Conservation (phyloP, 176 grass and related monocot genomes). For the Oryza officinalis region DNA sequence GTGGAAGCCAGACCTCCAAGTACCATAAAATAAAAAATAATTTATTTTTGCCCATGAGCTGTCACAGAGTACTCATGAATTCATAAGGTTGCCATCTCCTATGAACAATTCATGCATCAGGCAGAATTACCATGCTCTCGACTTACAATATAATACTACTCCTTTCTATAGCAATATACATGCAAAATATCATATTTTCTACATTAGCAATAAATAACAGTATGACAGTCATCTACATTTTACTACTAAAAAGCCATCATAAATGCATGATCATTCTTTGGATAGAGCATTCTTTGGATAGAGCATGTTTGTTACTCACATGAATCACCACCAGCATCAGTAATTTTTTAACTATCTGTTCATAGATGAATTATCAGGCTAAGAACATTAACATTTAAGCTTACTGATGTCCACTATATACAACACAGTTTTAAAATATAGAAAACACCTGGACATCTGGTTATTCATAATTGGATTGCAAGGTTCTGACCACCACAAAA, state of each 20-base stretch:
- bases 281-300: not conserved
- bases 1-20: not conserved
- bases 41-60: not conserved
- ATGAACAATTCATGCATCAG: not conserved
- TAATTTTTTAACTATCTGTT: not conserved
- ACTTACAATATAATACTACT: not conserved
- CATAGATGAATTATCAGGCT: not conserved
- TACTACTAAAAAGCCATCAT: not conserved
- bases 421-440: not conserved
- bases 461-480: not conserved
- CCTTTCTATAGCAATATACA: not conserved
- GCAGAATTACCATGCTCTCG: not conserved
- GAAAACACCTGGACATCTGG: not conserved
- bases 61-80: not conserved
- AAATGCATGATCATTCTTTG: not conserved
- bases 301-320: not conserved
- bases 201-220: not conserved
- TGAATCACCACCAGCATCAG: not conserved
- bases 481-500: not conserved
- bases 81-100: not conserved
- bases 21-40: not conserved
- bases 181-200: not conserved
- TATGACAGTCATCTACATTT: not conserved
- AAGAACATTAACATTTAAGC: conserved; percentile 11
- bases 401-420: not conserved